These are phyloP conservation scores for Microthlaspi erraticum DNA, from an alignment of 345 rosid species.

Conservation along the genomic window DNA sequence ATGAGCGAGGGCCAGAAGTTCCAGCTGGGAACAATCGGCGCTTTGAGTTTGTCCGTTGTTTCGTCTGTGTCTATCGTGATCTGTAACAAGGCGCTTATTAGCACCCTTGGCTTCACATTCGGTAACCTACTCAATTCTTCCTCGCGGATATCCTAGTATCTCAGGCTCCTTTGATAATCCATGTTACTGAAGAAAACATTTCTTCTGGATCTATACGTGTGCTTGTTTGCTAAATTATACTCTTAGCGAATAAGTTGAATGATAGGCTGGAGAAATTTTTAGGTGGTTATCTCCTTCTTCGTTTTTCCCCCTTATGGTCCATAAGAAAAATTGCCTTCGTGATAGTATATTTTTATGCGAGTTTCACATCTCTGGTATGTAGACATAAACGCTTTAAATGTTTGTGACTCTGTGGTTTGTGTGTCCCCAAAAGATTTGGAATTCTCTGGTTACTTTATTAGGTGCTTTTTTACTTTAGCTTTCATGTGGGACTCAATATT, in stretches of 20 bases:
- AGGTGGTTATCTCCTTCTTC: background rate
- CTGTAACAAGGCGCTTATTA: slow-evolving; percentile 98
- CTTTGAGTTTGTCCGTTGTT: slow-evolving; percentile 92
- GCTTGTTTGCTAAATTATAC: slow-evolving; percentile 1
- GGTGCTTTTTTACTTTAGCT: slow-evolving; percentile 22
- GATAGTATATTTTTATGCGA: background rate
- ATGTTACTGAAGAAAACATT: background rate
- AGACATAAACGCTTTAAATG: slow-evolving; percentile 12
- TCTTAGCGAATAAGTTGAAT: slow-evolving; percentile 9
- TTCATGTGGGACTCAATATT: slow-evolving; percentile 14
- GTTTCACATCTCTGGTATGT: slow-evolving; percentile 10
- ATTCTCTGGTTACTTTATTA: slow-evolving; percentile 23
- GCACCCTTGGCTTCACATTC: slow-evolving; percentile 95
- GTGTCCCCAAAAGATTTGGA: slow-evolving; percentile 1
- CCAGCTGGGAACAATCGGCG: slow-evolving; percentile 96
- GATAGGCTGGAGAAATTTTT: background rate
- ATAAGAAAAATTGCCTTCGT: slow-evolving; percentile 1
- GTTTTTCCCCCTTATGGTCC: slow-evolving; percentile 1
- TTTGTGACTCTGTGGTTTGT: slow-evolving; percentile 6
- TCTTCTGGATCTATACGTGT: slow-evolving; percentile 13
- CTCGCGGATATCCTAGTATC: background rate
- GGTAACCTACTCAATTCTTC: slow-evolving; percentile 51
- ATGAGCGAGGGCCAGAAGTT: slow-evolving; percentile 91
- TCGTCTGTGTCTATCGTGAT: slow-evolving; percentile 99
- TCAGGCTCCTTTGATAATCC: slow-evolving; percentile 6